A percentile compares a stretch with the other conserved stretches of the same genome.
These are phyloP conservation scores for Mycosarcoma maydis DNA, from an alignment of 1,284 basidiomycete species.

Conservation along the genomic window DNA sequence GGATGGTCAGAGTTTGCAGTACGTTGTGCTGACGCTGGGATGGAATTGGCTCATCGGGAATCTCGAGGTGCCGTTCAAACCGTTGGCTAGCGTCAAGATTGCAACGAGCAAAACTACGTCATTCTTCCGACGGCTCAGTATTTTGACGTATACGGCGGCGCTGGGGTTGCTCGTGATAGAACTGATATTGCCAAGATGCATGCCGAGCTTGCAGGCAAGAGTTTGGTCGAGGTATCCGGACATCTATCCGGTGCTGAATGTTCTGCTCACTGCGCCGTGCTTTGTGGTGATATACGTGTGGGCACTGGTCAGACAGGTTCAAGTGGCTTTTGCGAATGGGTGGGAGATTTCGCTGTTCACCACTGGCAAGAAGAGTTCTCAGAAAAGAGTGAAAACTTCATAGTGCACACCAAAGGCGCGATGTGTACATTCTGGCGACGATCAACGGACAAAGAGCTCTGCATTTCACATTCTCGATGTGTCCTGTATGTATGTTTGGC, in stretches of 20 bases:
- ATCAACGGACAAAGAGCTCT: no score
- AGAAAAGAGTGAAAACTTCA: background rate
- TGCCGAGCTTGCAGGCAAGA: slow-evolving; percentile 12
- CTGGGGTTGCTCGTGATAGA: slow-evolving; percentile 76
- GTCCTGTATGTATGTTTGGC: background rate
- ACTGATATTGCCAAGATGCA: slow-evolving; percentile 68
- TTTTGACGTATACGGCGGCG: slow-evolving; percentile 70
- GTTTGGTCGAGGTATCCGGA: slow-evolving; percentile 83
- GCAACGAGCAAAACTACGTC: background rate
- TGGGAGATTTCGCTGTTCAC: slow-evolving; percentile 22
- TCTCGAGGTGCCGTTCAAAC: slow-evolving; percentile 12
- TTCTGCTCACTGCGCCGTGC: slow-evolving; percentile 80
- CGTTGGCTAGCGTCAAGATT: slow-evolving; percentile 15
- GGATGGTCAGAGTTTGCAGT: slow-evolving; percentile 82
- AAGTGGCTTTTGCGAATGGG: slow-evolving; percentile 62
- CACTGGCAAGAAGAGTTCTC: background rate
- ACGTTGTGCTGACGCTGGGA: slow-evolving; percentile 74
- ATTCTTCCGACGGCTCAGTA: slow-evolving; percentile 20
- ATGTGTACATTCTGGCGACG: no score
- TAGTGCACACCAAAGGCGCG: no score
- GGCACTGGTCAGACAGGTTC: slow-evolving; percentile 61
- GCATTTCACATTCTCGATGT: no score
- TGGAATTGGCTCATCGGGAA: slow-evolving; percentile 85
- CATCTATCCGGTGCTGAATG: slow-evolving; percentile 83
- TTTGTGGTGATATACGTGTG: slow-evolving; percentile 74